These are phyloP conservation scores for Saitozyma sp. DNA, from an alignment of 768 basidiomycete species.

Conservation along the genomic window DNA sequence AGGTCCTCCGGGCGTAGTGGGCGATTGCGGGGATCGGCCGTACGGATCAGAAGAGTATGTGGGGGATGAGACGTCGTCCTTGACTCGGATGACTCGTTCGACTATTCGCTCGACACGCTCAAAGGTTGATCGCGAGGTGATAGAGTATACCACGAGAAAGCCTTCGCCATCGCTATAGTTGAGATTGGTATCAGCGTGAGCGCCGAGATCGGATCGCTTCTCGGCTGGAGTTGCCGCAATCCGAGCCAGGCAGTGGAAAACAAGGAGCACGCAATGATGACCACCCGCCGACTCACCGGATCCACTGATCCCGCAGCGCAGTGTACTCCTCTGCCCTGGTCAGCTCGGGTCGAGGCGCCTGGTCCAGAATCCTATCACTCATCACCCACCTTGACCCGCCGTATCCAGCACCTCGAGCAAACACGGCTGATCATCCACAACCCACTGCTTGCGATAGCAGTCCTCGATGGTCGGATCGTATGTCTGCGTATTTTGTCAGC, in stretches of 20 bases:
- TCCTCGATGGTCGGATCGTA: conserved; percentile 99
- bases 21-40: background rate
- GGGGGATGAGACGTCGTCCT: conserved; percentile 57
- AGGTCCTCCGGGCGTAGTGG: too few relatives aligned
- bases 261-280: background rate
- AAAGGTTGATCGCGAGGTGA: conserved; percentile 88
- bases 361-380: background rate
- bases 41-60: background rate
- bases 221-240: background rate
- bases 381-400: conserved; percentile 82
- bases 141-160: conserved; percentile 96
- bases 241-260: too few relatives aligned
- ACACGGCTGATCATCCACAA: conserved; percentile 93
- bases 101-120: conserved; percentile 86
- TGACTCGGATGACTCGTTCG: conserved; percentile 84
- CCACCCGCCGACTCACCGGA: conserved; percentile 62
- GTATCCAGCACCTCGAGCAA: conserved; percentile 97
- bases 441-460: conserved; percentile 90
- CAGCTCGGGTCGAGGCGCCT: background rate
- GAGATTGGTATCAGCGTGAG: background rate
- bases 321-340: conserved; percentile 82
- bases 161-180: conserved; percentile 82
- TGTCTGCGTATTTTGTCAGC: conserved; percentile 59
- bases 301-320: conserved; percentile 95
- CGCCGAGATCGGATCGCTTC: too few relatives aligned